Evolutionary conservation across 176 grass and related monocot genomes (phyloP), one percentile per base, ranked within the genome.

Genomic region (Melocanna baccifera): DNA sequence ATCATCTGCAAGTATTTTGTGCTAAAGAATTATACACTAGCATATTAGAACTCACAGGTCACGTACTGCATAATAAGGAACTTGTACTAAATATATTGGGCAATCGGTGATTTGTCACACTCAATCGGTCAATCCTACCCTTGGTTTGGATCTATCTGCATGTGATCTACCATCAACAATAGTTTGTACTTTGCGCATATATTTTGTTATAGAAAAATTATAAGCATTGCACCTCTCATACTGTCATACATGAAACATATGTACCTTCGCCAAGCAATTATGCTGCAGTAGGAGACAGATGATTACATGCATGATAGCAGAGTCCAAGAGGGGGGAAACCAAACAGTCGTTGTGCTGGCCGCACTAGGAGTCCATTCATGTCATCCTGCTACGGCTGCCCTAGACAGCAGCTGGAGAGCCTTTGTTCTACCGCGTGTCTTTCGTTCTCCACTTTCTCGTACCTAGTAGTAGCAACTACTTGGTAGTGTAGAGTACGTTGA

Each of bases 251-350:
- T 9, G 6, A 36, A 20, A 36, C 34, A 36, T 30, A 16, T 64
- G 61, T 69, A 85, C 26, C 53, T 77, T 36, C 30, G 51, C 73
- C 12, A 58, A 48, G 43, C 26, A 81, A 57, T 87, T 58, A 75
- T 81, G 75, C 39, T 73, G n/a, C 45, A 16, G 47, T 74, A 58
- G 76, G 77, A 18, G 58, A 56, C 23, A 43, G 46, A n/a, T 81
- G 76, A 81, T 75, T 75, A 67, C 28, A 36, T 6, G 25, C 77
- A 65, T 77, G 42, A 47, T 82, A 43, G 20, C 43, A 26, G 19
- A 55, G 63, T 55, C 19, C 72, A 69, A 75, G 58, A 62, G 32
- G 69, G 69, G 62, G 0, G 4, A 70, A 61, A 19, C 48, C 59
- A 19, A 64, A 19, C 39, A 19, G 37, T 76, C 50, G 62, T 39